phyloP scores from a whole-genome alignment of 495 filamentous ascomycete genomes.

The Gamarada debralockiae region DNA sequence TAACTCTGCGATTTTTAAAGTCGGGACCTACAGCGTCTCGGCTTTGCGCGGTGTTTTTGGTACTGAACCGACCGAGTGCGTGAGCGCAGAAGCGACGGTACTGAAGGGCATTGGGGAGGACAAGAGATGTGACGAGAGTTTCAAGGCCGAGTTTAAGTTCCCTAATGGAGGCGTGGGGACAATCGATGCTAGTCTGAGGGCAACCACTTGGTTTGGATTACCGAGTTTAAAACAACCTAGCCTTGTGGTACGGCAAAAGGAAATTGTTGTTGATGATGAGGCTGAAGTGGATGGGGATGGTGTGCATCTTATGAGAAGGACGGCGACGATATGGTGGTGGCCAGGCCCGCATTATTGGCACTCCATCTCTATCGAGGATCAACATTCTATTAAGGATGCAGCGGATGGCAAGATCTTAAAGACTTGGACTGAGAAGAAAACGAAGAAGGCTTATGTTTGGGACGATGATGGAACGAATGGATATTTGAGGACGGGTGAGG shows the following conservation, averaged over 20 bases:
- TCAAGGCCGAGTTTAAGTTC: constrained; percentile 38
- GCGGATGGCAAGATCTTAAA: constrained; percentile 26
- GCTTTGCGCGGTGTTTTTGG: constrained; percentile 14
- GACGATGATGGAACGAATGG: constrained; percentile 19
- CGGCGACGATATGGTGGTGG: constrained; percentile 38
- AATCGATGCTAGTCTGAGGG: constrained; percentile 30
- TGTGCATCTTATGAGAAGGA: constrained; percentile 34
- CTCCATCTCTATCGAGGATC: constrained; percentile 47
- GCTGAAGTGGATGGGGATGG: constrained; percentile 32
- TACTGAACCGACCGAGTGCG: constrained; percentile 15
- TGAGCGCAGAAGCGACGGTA: constrained; percentile 7
- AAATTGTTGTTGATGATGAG: constrained; percentile 21
- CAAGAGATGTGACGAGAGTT: constrained; percentile 35
- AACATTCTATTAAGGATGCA: constrained; percentile 32
- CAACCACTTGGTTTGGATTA: neutral
- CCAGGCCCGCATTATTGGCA: constrained; percentile 39
- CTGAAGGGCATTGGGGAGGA: constrained; percentile 11
- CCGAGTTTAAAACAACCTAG: constrained; percentile 15
- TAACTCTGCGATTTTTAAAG: too few species aligned
- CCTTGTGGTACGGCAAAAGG: constrained; percentile 27
- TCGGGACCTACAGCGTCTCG: constrained; percentile 46
- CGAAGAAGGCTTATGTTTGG: constrained; percentile 44
- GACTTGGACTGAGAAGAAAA: constrained; percentile 39
- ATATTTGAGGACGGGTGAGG: constrained; percentile 33
- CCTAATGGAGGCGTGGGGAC: constrained; percentile 37